These are phyloP conservation scores for Oryza meyeriana DNA, from an alignment of 176 grass and related monocot genomes.

Conservation along the genomic window DNA sequence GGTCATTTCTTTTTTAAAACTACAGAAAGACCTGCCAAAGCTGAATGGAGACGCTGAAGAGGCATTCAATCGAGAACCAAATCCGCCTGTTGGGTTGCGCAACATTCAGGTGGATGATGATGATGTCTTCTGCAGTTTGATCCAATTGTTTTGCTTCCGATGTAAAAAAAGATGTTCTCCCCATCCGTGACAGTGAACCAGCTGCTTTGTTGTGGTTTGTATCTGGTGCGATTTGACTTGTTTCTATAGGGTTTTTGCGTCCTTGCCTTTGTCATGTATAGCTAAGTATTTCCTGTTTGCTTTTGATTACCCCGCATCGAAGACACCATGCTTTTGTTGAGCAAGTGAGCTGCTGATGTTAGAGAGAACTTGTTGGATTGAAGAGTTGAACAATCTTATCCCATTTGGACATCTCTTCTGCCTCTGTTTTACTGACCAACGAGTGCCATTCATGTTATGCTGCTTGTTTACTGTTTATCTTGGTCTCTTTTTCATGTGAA, in stretches of 20 bases:
- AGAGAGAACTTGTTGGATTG: slow-evolving; percentile 21
- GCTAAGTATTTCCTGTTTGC: slow-evolving; percentile 44
- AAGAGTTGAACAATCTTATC: slow-evolving; percentile 35
- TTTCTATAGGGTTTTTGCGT: slow-evolving; percentile 55
- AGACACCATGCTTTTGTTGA: slow-evolving; percentile 12
- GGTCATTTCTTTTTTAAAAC: not conserved
- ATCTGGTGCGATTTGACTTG: slow-evolving; percentile 44
- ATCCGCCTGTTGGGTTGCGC: not conserved
- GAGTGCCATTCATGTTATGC: not conserved
- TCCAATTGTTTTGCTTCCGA: slow-evolving; percentile 58
- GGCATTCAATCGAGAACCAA: not conserved
- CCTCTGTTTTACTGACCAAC: not conserved
- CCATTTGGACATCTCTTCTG: slow-evolving; percentile 13
- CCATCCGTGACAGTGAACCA: slow-evolving; percentile 7
- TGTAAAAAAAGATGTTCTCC: slow-evolving; percentile 60
- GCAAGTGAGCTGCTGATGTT: slow-evolving; percentile 49
- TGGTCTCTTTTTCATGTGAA: not conserved
- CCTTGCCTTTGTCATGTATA: slow-evolving; percentile 55
- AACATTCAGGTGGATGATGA: slow-evolving; percentile 19
- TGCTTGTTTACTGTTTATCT: not conserved
- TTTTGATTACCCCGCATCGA: slow-evolving; percentile 11
- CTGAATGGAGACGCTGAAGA: slow-evolving; percentile 82
- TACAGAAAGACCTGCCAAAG: slow-evolving; percentile 66
- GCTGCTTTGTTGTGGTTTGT: slow-evolving; percentile 33
- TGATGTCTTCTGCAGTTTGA: slow-evolving; percentile 27